A percentile compares a stretch with the other conserved stretches of the same genome.
phyloP scores from a whole-genome alignment of 495 filamentous ascomycete species.

The Penicillium manginii region DNA sequence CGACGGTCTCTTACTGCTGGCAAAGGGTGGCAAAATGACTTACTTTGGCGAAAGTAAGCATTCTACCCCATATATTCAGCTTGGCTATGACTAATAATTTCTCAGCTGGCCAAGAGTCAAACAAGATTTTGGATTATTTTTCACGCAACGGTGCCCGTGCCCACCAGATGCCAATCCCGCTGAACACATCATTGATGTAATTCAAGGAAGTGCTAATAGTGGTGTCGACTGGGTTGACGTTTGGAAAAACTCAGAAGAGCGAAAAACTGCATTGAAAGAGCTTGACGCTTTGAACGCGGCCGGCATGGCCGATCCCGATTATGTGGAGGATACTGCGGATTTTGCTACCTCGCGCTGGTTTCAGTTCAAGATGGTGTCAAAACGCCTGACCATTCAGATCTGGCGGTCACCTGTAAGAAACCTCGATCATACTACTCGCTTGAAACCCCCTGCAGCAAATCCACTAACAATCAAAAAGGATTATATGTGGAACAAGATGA shows the following conservation, averaged over 20 bases:
- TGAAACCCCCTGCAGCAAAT: conserved; percentile 51
- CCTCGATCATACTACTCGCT: conserved; percentile 43
- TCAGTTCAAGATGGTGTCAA: conserved; percentile 53
- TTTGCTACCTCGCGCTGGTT: conserved; percentile 46
- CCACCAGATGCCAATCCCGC: conserved; percentile 58
- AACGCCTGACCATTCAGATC: conserved; percentile 79
- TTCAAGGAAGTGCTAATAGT: conserved; percentile 36
- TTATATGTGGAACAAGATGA: conserved; percentile 49
- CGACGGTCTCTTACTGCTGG: conserved; percentile 54
- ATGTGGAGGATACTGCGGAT: conserved; percentile 54
- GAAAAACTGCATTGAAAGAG: conserved; percentile 61
- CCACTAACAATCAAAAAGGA: conserved; percentile 26
- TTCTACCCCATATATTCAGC: not conserved
- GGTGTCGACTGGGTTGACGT: conserved; percentile 51
- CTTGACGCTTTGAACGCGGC: conserved; percentile 62
- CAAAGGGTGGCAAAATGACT: conserved; percentile 55
- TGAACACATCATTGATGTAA: conserved; percentile 59
- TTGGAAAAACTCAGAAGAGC: conserved; percentile 60
- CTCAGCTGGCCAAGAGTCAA: conserved; percentile 65
- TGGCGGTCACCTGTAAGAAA: conserved; percentile 76
- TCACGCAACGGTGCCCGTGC: conserved; percentile 54
- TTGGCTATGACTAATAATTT: not conserved
- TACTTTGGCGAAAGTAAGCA: conserved; percentile 61
- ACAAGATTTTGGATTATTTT: conserved; percentile 61
- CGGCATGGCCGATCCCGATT: conserved; percentile 34